Evolutionary conservation across 352 stramenopile species (phyloP).

Genomic region (Thalassiosira livingstoniorum): DNA sequence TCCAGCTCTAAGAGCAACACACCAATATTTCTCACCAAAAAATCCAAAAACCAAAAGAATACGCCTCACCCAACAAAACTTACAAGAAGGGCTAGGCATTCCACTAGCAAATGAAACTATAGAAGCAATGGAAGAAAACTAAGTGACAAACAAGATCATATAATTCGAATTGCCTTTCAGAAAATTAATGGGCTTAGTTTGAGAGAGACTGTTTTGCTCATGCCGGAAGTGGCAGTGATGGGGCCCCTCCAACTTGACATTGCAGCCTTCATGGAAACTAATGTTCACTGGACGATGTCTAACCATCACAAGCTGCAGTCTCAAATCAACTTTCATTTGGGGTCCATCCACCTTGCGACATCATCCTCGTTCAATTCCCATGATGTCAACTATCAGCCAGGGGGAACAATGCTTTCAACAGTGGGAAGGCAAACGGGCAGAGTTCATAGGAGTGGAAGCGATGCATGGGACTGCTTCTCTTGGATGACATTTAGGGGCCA

Average conservation of each 20-base stretch:
- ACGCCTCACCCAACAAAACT: too few relatives aligned
- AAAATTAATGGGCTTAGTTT: conserved; percentile 8
- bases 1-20: too few relatives aligned
- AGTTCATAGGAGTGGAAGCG: neutral
- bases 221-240: conserved; percentile 19
- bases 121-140: neutral
- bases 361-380: neutral
- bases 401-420: neutral
- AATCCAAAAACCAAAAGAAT: too few relatives aligned
- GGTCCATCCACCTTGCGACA: neutral
- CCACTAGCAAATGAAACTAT: conserved; percentile 10
- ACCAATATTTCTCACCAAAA: too few relatives aligned
- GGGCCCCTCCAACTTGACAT: conserved; percentile 4
- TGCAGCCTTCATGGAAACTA: conserved; percentile 28
- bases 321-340: conserved; percentile 7
- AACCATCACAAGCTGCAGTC: conserved; percentile 12
- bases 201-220: neutral
- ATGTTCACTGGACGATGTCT: conserved; percentile 15
- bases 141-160: neutral
- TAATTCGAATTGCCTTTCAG: conserved; percentile 9
- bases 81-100: too few relatives aligned
- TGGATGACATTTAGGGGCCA: conserved; percentile 5
- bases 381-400: neutral
- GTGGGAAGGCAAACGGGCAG: neutral
- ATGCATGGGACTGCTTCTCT: conserved; percentile 11